Percentiles rank a stretch among this genome's conserved stretches.
Conservation (phyloP, 805 yeast species). For the Schizosaccharomyces japonicus region DNA sequence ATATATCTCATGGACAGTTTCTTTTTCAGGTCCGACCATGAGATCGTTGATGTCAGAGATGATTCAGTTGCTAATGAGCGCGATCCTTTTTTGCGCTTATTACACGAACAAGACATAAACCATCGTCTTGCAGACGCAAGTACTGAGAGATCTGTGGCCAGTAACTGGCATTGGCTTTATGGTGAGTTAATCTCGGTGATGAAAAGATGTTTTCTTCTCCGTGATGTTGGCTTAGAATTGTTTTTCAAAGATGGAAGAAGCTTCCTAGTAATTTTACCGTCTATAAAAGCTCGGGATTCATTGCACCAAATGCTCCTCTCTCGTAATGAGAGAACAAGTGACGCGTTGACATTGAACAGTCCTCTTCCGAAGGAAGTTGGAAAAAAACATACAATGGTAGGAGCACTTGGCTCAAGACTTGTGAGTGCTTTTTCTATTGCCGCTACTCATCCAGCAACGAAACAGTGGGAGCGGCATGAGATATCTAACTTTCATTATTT, state of each 20-base stretch:
- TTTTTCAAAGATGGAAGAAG: slow-evolving; percentile 54
- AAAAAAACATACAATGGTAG: slow-evolving; percentile 12
- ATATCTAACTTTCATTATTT: slow-evolving; percentile 65
- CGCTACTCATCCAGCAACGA: slow-evolving; percentile 25
- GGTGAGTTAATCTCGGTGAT: slow-evolving; percentile 37
- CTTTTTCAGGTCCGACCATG: slow-evolving; percentile 24
- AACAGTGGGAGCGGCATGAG: slow-evolving; percentile 52
- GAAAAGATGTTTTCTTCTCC: slow-evolving; percentile 47
- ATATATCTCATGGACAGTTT: slow-evolving; percentile 49
- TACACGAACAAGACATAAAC: slow-evolving; percentile 14
- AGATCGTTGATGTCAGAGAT: slow-evolving; percentile 40
- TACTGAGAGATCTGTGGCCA: slow-evolving; percentile 9
- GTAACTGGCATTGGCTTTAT: slow-evolving; percentile 27
- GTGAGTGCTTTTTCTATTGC: slow-evolving; percentile 23
- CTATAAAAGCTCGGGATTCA: slow-evolving; percentile 29
- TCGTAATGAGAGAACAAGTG: background rate
- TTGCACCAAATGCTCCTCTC: slow-evolving; percentile 19
- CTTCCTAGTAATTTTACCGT: slow-evolving; percentile 39
- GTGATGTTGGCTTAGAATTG: slow-evolving; percentile 64
- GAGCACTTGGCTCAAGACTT: slow-evolving; percentile 20
- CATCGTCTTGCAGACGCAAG: slow-evolving; percentile 20
- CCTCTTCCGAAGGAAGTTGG: slow-evolving; percentile 5
- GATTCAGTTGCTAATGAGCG: slow-evolving; percentile 31
- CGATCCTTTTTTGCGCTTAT: slow-evolving; percentile 45
- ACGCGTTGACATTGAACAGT: background rate